Percentiles rank a stretch among this genome's conserved stretches.
Conservation (phyloP, 331 rosid species). For the Phaseolus coccineus region DNA sequence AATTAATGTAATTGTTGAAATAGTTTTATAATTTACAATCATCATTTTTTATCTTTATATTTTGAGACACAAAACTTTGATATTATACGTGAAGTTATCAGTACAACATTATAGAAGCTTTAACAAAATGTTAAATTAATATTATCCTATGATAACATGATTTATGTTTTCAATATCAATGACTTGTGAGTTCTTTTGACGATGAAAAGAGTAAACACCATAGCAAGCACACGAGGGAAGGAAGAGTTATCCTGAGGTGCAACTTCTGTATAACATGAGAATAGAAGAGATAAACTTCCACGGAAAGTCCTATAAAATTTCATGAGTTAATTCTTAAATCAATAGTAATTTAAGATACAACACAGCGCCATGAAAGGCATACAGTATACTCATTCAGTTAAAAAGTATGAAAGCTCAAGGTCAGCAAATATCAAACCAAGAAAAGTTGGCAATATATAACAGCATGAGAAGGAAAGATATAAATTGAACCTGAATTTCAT, state of each 20-base stretch:
- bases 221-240: slow-evolving; percentile 22
- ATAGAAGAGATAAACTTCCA: slow-evolving; percentile 18
- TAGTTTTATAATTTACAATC: slow-evolving; percentile 18
- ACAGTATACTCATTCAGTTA: background rate
- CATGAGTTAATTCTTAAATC: background rate
- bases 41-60: background rate
- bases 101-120: slow-evolving; percentile 22
- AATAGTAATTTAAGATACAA: slow-evolving; percentile 22
- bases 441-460: slow-evolving; percentile 13
- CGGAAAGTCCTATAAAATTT: slow-evolving; percentile 20
- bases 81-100: background rate
- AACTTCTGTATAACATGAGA: background rate
- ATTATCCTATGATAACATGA: background rate
- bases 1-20: background rate
- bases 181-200: slow-evolving; percentile 4
- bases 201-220: slow-evolving; percentile 7
- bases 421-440: slow-evolving; percentile 28
- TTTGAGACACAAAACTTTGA: slow-evolving; percentile 14
- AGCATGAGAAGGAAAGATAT: slow-evolving; percentile 18
- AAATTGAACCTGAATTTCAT: slow-evolving; percentile 79
- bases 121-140: slow-evolving; percentile 5
- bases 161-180: slow-evolving; percentile 24
- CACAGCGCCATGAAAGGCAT: background rate
- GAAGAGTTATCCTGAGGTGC: slow-evolving; percentile 11
- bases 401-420: slow-evolving; percentile 12